Evolutionary conservation across 164 flowering plant genomes (phyloP).

Genomic region (Kalanchoe fedtschenkoi): DNA sequence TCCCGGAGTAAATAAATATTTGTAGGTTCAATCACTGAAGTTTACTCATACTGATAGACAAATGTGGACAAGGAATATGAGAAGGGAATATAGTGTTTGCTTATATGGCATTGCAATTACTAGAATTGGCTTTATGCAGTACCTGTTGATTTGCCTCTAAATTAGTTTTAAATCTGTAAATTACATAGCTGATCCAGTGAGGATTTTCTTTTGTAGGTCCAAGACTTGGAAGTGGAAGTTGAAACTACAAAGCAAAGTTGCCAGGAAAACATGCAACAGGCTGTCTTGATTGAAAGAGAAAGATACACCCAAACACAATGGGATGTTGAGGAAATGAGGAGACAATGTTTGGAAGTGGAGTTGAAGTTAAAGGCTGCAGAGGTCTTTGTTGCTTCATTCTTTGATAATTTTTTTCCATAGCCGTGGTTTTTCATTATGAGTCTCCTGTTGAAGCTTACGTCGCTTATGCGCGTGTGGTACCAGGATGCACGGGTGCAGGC

Average conservation of each 20-base stretch:
- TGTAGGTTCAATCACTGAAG: background rate
- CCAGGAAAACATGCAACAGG: conserved; percentile 83
- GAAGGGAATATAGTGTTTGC: background rate
- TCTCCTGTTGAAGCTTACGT: background rate
- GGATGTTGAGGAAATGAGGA: conserved; percentile 92
- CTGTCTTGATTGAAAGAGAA: conserved; percentile 73
- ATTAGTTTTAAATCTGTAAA: background rate
- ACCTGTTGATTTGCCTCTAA: background rate
- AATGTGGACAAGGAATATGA: background rate
- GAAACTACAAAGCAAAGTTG: conserved; percentile 69
- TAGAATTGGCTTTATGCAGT: no score
- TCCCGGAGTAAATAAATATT: no score
- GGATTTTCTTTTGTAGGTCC: conserved; percentile 39
- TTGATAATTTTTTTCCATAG: background rate
- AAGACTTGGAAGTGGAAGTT: conserved; percentile 96
- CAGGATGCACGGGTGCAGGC: conserved; percentile 26
- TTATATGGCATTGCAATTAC: no score
- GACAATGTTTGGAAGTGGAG: conserved; percentile 73
- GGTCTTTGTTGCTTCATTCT: conserved; percentile 11
- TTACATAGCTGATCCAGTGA: background rate
- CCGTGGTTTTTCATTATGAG: background rate
- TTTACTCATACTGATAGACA: background rate
- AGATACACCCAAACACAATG: conserved; percentile 90
- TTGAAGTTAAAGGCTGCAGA: conserved; percentile 12
- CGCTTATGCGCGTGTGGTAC: conserved; percentile 4